Base-by-base conservation (phyloP, 352 stramenopile species). In the Discostella stelligera region DNA sequence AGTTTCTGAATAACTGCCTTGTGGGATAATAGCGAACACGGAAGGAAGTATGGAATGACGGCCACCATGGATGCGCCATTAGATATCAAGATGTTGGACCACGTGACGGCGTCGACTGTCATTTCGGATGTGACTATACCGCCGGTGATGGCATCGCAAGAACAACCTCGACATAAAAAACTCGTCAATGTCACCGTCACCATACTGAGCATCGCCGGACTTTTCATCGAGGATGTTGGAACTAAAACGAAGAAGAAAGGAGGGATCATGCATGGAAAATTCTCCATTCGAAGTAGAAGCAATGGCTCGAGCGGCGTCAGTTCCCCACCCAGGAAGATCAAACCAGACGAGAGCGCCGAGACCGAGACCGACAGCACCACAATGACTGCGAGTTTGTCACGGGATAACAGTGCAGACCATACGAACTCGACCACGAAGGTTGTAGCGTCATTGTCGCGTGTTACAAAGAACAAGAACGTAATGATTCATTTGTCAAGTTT, bases 401-500 rank as follows among this genome's bases (percentile, higher is more conserved):
- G 11, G 10, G 59, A 58, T 56, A 44, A 23, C 53, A 68, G 39
- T 14, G 11, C 8, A 56, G 54, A 37, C n/a, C 50, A 62, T 23
- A 23, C 44, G 25, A 41, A 48, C 25, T 20, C 14, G 6, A 25
- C 52, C 1, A 52, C 67, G 20, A 74, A 46, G 3, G 30, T 82
- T 20, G 67, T 82, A 6, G 74, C 67, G 25, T 82, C 74, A 9
- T 77, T 82, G 9, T 68, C 61, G 7, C 74, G 75, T 18, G 18
- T 69, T n/a, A 46, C 32, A 7, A 68, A 52, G n/a, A 59, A 39
- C 8, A 54, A 56, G 32, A 55, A 74, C 13, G 53, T 73, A 5
- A 61, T 82, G 16, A 74, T 56, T 16, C 74, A 82, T 61, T 32
- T 82, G 39, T 69, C 74, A 49, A 82, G 74, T 53, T 20, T 71